Percentiles rank a stretch among this genome's conserved stretches.
Evolutionary conservation across 1,139 yeast species (phyloP).

Genomic region (Pichia sp.): DNA sequence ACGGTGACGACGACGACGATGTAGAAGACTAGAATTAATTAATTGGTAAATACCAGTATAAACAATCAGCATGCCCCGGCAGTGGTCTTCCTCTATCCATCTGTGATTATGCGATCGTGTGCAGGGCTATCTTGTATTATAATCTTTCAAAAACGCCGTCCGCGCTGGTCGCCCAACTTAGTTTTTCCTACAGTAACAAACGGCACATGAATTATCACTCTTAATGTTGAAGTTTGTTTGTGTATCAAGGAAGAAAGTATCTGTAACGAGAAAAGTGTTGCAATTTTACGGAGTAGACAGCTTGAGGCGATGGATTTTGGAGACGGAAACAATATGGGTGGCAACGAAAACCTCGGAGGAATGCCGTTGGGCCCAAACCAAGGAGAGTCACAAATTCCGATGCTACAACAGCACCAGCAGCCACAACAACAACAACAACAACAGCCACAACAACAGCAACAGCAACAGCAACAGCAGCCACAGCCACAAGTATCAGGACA

Average conservation of each 20-base stretch:
- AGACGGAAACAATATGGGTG: background rate
- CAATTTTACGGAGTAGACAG: background rate
- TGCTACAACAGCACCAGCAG: background rate
- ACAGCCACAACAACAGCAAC: constrained; percentile 18
- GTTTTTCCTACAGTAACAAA: too few relatives aligned
- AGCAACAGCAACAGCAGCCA: constrained; percentile 10
- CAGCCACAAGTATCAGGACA: background rate
- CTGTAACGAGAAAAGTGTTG: background rate
- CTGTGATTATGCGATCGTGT: too few relatives aligned
- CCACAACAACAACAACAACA: background rate
- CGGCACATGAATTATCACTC: too few relatives aligned
- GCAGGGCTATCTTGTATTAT: too few relatives aligned
- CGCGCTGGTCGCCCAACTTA: too few relatives aligned
- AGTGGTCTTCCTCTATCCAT: too few relatives aligned
- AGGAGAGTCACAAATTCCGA: background rate
- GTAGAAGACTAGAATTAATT: background rate
- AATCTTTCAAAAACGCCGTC: too few relatives aligned
- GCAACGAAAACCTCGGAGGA: constrained; percentile 19
- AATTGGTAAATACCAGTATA: background rate
- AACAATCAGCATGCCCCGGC: too few relatives aligned
- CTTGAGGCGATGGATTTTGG: background rate
- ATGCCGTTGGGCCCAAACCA: constrained; percentile 28
- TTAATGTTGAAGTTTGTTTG: background rate
- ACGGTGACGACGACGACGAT: background rate
- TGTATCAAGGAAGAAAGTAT: background rate